These are phyloP conservation scores for Coffea canephora DNA, from an alignment of 257 asterid species.

Conservation along the genomic window DNA sequence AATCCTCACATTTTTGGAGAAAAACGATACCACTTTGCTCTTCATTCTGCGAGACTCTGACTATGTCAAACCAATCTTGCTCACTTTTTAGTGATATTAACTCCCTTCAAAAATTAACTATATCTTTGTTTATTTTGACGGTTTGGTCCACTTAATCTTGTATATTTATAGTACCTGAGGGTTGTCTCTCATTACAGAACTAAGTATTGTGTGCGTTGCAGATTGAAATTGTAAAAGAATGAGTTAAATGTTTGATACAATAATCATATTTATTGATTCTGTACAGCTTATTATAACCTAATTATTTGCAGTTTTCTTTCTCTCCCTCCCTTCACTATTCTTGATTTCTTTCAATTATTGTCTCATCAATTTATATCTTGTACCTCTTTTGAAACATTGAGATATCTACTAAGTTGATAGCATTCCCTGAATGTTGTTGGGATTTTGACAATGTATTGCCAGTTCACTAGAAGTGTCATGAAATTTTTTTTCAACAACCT, in stretches of 20 bases:
- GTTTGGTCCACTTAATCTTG: conserved; percentile 4
- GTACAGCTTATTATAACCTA: not conserved
- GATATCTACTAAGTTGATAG: too few species aligned
- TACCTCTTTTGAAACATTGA: not conserved
- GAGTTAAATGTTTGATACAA: not conserved
- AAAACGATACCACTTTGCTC: not conserved
- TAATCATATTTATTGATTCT: conserved; percentile 7
- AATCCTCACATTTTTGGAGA: not conserved
- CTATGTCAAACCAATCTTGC: not conserved
- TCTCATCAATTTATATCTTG: not conserved
- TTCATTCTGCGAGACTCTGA: not conserved
- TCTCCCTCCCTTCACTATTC: not conserved
- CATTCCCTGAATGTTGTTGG: not conserved
- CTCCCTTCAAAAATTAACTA: too few species aligned
- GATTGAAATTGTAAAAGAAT: conserved; percentile 11
- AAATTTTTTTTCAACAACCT: too few species aligned
- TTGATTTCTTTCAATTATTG: not conserved
- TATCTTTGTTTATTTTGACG: not conserved
- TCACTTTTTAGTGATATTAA: not conserved
- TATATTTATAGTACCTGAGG: not conserved
- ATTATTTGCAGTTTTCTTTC: not conserved
- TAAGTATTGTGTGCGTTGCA: not conserved
- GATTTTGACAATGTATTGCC: too few species aligned
- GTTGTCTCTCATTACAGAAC: not conserved
- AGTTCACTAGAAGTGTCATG: too few species aligned